Base-by-base conservation (phyloP, 331 rosid species). In the Prunus yedoensis region DNA sequence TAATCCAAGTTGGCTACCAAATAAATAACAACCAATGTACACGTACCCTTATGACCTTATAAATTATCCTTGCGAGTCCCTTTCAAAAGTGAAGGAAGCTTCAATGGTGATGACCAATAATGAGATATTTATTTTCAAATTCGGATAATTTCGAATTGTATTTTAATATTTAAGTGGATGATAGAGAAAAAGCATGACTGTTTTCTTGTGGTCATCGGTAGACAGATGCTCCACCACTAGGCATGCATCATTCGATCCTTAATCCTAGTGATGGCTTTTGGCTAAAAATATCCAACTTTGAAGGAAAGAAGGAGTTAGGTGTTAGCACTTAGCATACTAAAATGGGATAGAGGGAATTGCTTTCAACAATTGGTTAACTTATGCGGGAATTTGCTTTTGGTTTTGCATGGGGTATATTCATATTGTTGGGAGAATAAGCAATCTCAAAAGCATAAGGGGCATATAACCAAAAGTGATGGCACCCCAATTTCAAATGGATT, bases 201-300 rank as follows among this genome's bases (percentile, higher is more conserved):
- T 13, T 53, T 71, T 35, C 35, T 10, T 53, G 50, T 70, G 32
- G 63, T 51, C 47, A 51, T 50, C 35, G 30, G 17, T 0, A 11
- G 50, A n/a, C 63, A 30, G 50, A 70, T 32, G 30, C 20, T 18
- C 27, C 63, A 51, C 62, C 61, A 70, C 53, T 35, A 54, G 14
- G 49, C 43, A 38, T 38, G 46, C 74, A 52, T 54, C 15, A 56
- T 71, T 71, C 54, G 53, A 71, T 56, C 52, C 53, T 38, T 13
- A 70, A 71, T 65, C 8, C 21, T 38, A 7, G 51, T 71, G n/a
- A 54, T 20, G 75, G 50, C 64, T 51, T 52, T 52, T 28, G 27
- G 32, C 66, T 60, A 25, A 13, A 27, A 28, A 14, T 60, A 60
- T 25, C 11, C 11, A 16, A 60, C 14, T 27, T 6, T 1, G 66